A percentile compares a stretch with the other conserved stretches of the same genome.
phyloP scores from a whole-genome alignment of 1,284 basidiomycete genomes.

The Naganishia sp. region DNA sequence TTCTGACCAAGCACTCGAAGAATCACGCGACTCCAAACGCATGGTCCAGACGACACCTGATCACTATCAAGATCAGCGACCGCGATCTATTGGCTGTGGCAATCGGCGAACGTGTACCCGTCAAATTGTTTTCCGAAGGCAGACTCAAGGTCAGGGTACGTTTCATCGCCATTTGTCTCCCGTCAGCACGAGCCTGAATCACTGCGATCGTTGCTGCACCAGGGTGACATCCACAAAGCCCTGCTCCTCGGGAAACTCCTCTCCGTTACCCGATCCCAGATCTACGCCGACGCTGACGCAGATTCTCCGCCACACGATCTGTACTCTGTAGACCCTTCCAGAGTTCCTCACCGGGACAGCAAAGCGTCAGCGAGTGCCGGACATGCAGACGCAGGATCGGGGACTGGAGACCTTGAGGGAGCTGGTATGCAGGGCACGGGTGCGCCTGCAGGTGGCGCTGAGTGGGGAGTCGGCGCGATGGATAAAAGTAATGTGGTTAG shows the following conservation, averaged over 20 bases:
- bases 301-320: conserved; percentile 22
- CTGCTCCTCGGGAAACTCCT: conserved; percentile 27
- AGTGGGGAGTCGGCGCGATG: conserved; percentile 14
- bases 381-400: background rate
- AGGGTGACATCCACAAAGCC: conserved; percentile 29
- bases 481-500: background rate
- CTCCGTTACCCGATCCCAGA: conserved; percentile 27
- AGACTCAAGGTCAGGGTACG: conserved; percentile 21
- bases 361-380: background rate
- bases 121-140: conserved; percentile 23
- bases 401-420: conserved; percentile 8
- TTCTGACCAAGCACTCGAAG: background rate
- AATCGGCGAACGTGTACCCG: conserved; percentile 24
- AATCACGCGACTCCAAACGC: background rate
- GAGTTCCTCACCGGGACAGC: background rate
- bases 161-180: background rate
- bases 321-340: background rate
- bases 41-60: background rate
- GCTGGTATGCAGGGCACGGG: conserved; percentile 27
- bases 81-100: conserved; percentile 25
- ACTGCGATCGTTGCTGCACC: background rate
- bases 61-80: conserved; percentile 21
- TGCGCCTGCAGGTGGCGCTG: conserved; percentile 13
- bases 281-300: conserved; percentile 21
- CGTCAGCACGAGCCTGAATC: background rate